These are phyloP conservation scores for Nakaseomyces bracarensis DNA, from an alignment of 1,139 yeast genomes.

Conservation along the genomic window DNA sequence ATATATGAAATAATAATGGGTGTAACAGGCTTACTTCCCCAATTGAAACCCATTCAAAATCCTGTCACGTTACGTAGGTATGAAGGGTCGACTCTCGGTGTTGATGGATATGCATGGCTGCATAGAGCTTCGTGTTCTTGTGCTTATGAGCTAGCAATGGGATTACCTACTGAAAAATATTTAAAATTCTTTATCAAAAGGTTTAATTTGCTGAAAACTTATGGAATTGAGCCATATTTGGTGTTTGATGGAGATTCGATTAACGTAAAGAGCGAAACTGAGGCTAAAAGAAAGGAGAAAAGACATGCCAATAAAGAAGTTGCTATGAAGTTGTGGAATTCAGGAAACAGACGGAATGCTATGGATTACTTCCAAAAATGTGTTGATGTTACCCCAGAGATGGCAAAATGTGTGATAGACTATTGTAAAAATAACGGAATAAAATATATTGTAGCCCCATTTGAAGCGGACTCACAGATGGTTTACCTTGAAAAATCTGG, in stretches of 20 bases:
- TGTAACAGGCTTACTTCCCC: slow-evolving; percentile 67
- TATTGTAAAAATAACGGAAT: slow-evolving; percentile 54
- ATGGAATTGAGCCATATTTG: slow-evolving; percentile 72
- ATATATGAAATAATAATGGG: slow-evolving; percentile 44
- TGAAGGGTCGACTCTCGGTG: slow-evolving; percentile 72
- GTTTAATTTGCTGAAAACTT: slow-evolving; percentile 55
- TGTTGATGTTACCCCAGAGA: slow-evolving; percentile 79
- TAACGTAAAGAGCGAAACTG: slow-evolving; percentile 73
- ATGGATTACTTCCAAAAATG: slow-evolving; percentile 66
- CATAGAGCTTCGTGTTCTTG: slow-evolving; percentile 81
- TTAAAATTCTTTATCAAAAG: slow-evolving; percentile 51
- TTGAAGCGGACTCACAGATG: slow-evolving; percentile 97
- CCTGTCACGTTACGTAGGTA: slow-evolving; percentile 50
- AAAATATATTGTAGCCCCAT: slow-evolving; percentile 86
- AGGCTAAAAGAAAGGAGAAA: slow-evolving; percentile 48
- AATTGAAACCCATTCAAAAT: slow-evolving; percentile 63
- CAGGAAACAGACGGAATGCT: slow-evolving; percentile 54
- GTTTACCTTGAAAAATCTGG: slow-evolving; percentile 77
- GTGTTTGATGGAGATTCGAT: slow-evolving; percentile 91
- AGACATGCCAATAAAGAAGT: slow-evolving; percentile 50
- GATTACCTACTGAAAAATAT: slow-evolving; percentile 60
- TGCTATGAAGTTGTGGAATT: slow-evolving; percentile 43
- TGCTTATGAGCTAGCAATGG: slow-evolving; percentile 72
- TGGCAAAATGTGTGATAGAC: slow-evolving; percentile 82
- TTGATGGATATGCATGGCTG: slow-evolving; percentile 95